Evolutionary conservation across 164 flowering plant species (phyloP).

Genomic region (Houttuynia cordata): DNA sequence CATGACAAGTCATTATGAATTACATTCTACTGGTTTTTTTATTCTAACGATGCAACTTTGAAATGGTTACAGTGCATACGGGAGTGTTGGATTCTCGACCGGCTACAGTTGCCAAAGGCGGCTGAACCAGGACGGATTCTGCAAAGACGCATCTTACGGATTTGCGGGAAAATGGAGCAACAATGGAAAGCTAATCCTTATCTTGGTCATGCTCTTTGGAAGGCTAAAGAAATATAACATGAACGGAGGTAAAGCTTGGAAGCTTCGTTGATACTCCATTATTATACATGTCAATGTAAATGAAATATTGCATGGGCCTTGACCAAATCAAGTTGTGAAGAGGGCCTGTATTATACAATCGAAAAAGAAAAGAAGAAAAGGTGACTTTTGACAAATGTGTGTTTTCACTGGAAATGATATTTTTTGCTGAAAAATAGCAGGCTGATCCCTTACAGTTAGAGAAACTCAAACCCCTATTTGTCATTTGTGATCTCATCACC

Average conservation of each 20-base stretch:
- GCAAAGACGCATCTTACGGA: slow-evolving; percentile 41
- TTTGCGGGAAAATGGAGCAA: slow-evolving; percentile 54
- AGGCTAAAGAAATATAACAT: slow-evolving; percentile 49
- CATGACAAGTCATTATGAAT: too few species aligned
- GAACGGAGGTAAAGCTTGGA: slow-evolving; percentile 53
- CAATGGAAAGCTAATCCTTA: slow-evolving; percentile 41
- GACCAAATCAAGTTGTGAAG: too few species aligned
- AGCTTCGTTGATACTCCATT: slow-evolving; percentile 7
- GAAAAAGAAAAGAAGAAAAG: neutral
- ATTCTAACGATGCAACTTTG: too few species aligned
- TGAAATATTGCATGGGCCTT: neutral
- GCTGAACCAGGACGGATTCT: slow-evolving; percentile 16
- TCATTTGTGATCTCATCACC: too few species aligned
- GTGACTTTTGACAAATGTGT: neutral
- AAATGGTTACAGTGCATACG: slow-evolving; percentile 45
- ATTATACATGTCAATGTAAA: neutral
- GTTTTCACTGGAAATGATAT: too few species aligned
- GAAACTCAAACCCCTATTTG: too few species aligned
- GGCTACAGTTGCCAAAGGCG: slow-evolving; percentile 53
- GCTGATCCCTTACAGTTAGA: too few species aligned
- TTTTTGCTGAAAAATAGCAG: too few species aligned
- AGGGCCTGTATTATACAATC: neutral
- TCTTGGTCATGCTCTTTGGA: slow-evolving; percentile 61
- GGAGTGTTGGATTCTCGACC: slow-evolving; percentile 64
- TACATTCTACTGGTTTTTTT: too few species aligned